Evolutionary conservation across 1,139 yeast genomes (phyloP).

Genomic region (Yamadazyma pseudoaaseri): DNA sequence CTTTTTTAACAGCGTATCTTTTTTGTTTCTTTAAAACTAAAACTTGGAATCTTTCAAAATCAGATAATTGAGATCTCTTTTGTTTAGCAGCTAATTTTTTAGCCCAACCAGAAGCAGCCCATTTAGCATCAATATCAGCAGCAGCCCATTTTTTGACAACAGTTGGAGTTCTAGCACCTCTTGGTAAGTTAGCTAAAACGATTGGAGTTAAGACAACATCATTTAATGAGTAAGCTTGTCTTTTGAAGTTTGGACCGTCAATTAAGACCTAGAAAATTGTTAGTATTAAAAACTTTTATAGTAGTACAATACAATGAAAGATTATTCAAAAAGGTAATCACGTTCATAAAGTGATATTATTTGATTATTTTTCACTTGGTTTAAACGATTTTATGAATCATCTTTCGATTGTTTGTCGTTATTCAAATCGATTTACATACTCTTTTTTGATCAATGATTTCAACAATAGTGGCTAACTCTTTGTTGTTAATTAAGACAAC

Average conservation of each 20-base stretch:
- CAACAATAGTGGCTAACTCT: conserved; percentile 88
- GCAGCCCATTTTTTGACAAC: conserved; percentile 94
- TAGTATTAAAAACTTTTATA: conserved; percentile 20
- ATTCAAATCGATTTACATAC: conserved; percentile 62
- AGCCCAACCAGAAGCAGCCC: conserved; percentile 96
- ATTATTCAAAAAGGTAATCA: no score
- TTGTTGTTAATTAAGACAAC: conserved; percentile 89
- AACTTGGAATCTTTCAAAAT: conserved; percentile 99
- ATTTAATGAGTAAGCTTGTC: conserved; percentile 81
- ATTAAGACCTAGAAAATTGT: conserved; percentile 63
- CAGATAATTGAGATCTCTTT: conserved; percentile 89
- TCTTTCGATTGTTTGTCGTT: no score
- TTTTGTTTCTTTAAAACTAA: conserved; percentile 95
- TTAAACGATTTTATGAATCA: no score
- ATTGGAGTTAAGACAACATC: conserved; percentile 92
- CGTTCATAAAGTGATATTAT: no score
- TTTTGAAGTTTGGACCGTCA: conserved; percentile 95
- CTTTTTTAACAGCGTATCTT: conserved; percentile 88
- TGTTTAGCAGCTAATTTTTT: conserved; percentile 95
- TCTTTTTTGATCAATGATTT: conserved; percentile 99
- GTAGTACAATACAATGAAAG: no score
- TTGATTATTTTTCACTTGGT: no score
- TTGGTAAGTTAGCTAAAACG: conserved; percentile 81
- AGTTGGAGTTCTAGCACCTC: conserved; percentile 87
- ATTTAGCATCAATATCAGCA: conserved; percentile 83